Base-by-base conservation (phyloP, 805 yeast species). In the Nakazawaea molendinolei region DNA sequence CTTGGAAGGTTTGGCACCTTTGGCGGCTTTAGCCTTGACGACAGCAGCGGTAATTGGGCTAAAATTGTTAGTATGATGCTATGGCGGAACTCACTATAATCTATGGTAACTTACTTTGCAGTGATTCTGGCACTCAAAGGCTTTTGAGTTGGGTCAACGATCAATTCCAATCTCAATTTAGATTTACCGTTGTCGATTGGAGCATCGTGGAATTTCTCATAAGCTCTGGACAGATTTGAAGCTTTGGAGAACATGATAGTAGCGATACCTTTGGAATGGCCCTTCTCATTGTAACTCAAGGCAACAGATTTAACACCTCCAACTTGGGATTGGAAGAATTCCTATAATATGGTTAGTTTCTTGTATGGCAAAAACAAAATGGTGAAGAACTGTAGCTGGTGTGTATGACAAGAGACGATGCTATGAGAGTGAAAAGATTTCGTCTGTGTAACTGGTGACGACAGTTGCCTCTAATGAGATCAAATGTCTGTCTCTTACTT, bases 261-360 rank as follows among this genome's bases (percentile, higher is more conserved):
- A 44, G 95, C 95, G 65, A 79, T 75, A 62, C 98, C 98, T 45
- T 83, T 83, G 46, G 95, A 86, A 60, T 77, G 77, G 36, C 97
- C 98, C 57, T 73, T 78, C 61, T 80, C 86, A 56, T 86, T 86
- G 70, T 84, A 92, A 50, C 80, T 71, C 53, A 86, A 71, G 37
- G 74, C 65, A 56, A 84, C 80, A 44, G 71, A 69, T 47, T 65
- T 67, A 50, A 90, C 86, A 46, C 87, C 85, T 49, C 98, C 98
- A 47, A 92, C 74, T 63, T 84, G 86, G 42, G 81, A 69, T 51
- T 78, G 74, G 63, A 92, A 89, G 63, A 86, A 92, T 63, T 86
- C 95, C 95, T 87, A 69, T 25, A 45, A 18, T 7, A 12, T 16
- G 23, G 10, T 31, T 31, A 31, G 21, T 38, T 38, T 26, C 16